Evolutionary conservation across 805 yeast genomes (phyloP).

Genomic region (Peterozyma toletana): DNA sequence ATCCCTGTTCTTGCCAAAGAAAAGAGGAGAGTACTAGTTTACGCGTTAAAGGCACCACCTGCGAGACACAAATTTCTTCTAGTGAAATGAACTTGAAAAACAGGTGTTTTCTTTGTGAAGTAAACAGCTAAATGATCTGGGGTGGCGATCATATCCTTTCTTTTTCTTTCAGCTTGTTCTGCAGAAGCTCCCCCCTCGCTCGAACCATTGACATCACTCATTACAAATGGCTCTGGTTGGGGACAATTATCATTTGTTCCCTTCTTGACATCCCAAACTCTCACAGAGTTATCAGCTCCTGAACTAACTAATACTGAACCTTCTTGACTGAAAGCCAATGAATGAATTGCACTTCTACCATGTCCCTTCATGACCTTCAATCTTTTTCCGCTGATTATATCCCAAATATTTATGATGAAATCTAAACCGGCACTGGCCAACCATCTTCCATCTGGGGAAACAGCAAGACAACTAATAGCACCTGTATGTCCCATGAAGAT

Average conservation of each 20-base stretch:
- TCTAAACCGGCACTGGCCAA: conserved; percentile 94
- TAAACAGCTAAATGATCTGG: conserved; percentile 90
- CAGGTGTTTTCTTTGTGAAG: conserved; percentile 90
- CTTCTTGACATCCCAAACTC: conserved; percentile 93
- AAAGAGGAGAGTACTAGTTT: not conserved
- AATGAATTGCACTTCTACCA: conserved; percentile 79
- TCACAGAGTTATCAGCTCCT: conserved; percentile 85
- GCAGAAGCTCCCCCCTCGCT: conserved; percentile 9
- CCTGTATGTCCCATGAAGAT: conserved; percentile 89
- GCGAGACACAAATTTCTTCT: conserved; percentile 86
- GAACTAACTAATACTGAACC: conserved; percentile 87
- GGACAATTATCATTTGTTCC: conserved; percentile 76
- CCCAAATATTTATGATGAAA: conserved; percentile 85
- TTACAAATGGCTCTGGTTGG: conserved; percentile 60
- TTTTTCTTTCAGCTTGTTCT: conserved; percentile 44
- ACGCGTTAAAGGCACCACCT: conserved; percentile 66
- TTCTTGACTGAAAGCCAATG: conserved; percentile 77
- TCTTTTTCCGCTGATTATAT: conserved; percentile 83
- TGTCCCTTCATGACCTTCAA: conserved; percentile 93
- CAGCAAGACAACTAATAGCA: conserved; percentile 79
- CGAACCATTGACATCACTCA: conserved; percentile 1
- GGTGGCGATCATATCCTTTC: conserved; percentile 71
- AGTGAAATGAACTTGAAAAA: conserved; percentile 88
- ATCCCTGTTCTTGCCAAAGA: too few species aligned
- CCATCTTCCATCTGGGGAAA: conserved; percentile 96